Evolutionary conservation across 2,329 filamentous ascomycete genomes (phyloP), one percentile per base, ranked within the genome.

Genomic region (Talaromyces marneffei): DNA sequence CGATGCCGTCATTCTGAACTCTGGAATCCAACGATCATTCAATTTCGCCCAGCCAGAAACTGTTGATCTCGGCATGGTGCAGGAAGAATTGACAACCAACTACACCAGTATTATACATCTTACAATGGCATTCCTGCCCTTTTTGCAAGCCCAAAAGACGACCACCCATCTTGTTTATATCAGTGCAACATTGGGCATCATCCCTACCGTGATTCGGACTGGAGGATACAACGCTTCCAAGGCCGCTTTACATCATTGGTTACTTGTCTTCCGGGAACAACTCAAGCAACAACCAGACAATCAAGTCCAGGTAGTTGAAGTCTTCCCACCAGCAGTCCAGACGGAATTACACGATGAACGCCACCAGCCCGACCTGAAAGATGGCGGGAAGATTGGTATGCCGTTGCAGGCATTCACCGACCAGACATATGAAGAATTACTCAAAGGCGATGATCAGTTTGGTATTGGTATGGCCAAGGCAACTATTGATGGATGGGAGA

Each of bases 221-320:
- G 81, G 81, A 0, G 82, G 83, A 66, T 85, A 85, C 70, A 82
- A 79, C 63, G 82, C 82, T 1, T 77, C 78, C 39, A 85, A 85
- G 69, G 82, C 82, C 0, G 83, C 82, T 0, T 68, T 84, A 53
- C 82, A 84, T 64, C 79, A 82, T 64, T 82, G 80, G 70, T 75
- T 84, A 23, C 73, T 85, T 4, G 75, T 74, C 5, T 72, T 84
- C 35, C 77, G 82, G 1, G 76, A 80, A 63, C 82, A 84, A 67
- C 65, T 85, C 35, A 75, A 75, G 48, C 64, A 62, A 12, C 66
- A 65, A 0, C 64, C 66, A 1, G 75, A 76, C 0, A 76, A 75
- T 4, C 77, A 80, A 52, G 74, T 84, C 66, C 81, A 82, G 63
- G 76, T 84, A n/a, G 72, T 84, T 39, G 82, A 84, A 68, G 74